These are phyloP conservation scores for Pisolithus albus DNA, from an alignment of 768 basidiomycete genomes.

Conservation along the genomic window DNA sequence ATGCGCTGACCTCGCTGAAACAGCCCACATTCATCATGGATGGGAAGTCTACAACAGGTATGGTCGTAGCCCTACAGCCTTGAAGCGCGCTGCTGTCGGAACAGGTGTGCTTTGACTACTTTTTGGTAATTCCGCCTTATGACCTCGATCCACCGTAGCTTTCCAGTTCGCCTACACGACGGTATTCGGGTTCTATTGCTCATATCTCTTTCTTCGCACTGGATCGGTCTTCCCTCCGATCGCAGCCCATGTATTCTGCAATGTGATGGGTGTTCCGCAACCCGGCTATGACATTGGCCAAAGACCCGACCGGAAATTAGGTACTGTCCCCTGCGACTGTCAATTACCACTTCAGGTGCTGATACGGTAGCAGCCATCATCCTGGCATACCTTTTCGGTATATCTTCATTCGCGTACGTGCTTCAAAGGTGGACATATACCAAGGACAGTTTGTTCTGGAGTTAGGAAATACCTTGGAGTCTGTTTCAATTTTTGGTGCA, in stretches of 20 bases:
- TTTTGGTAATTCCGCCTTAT: constrained; percentile 6
- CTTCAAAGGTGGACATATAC: constrained; percentile 46
- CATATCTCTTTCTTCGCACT: constrained; percentile 82
- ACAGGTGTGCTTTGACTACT: constrained; percentile 37
- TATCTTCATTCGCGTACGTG: constrained; percentile 49
- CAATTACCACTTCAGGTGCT: constrained; percentile 8
- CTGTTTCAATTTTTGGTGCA: not conserved
- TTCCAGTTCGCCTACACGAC: constrained; percentile 91
- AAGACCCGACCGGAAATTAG: constrained; percentile 44
- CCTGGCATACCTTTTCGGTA: constrained; percentile 50
- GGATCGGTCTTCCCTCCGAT: constrained; percentile 76
- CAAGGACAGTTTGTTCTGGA: constrained; percentile 39
- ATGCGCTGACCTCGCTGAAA: constrained; percentile 3
- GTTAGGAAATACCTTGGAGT: constrained; percentile 8
- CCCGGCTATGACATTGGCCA: constrained; percentile 47
- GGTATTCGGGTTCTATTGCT: constrained; percentile 82
- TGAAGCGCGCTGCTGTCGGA: constrained; percentile 51
- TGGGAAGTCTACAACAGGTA: constrained; percentile 76
- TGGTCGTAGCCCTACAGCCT: constrained; percentile 61
- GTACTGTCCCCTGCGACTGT: constrained; percentile 33
- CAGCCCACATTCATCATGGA: constrained; percentile 91
- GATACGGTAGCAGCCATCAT: constrained; percentile 41
- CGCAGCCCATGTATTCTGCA: constrained; percentile 85
- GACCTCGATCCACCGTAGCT: constrained; percentile 37
- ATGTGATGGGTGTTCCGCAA: constrained; percentile 86